Conservation (phyloP, 1,284 basidiomycete species). For the Apiotrichum laibachii region DNA sequence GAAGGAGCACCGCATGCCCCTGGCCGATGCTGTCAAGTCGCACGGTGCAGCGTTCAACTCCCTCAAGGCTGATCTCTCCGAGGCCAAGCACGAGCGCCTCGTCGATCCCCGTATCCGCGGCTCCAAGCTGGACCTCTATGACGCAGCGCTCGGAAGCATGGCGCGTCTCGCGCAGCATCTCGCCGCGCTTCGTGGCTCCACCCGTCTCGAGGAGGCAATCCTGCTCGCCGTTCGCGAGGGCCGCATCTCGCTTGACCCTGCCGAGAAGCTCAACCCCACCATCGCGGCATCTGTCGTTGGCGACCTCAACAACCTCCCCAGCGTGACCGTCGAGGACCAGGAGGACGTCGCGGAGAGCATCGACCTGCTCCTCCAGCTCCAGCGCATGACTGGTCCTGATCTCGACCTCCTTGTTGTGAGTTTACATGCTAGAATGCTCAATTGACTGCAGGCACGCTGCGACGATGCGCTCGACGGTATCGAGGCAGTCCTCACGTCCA, state of each 20-base stretch:
- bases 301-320: conserved; percentile 53
- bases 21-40: conserved; percentile 69
- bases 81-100: conserved; percentile 79
- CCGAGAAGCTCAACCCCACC: conserved; percentile 16
- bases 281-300: conserved; percentile 32
- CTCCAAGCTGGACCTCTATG: conserved; percentile 63
- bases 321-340: conserved; percentile 31
- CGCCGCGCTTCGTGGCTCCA: conserved; percentile 78
- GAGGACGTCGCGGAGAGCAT: conserved; percentile 64
- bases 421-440: conserved; percentile 6
- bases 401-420: conserved; percentile 72
- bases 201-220: conserved; percentile 75
- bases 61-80: conserved; percentile 74
- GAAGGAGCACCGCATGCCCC: conserved; percentile 54
- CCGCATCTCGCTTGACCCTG: conserved; percentile 52
- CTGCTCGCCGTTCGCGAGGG: conserved; percentile 63
- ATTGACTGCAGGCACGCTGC: conserved; percentile 31
- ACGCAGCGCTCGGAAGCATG: conserved; percentile 76
- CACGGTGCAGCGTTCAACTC: conserved; percentile 85
- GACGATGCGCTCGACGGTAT: conserved; percentile 45
- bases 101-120: conserved; percentile 54
- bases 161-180: conserved; percentile 87
- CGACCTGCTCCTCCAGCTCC: conserved; percentile 73
- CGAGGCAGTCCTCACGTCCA: conserved; percentile 30
- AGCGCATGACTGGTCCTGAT: conserved; percentile 77